Evolutionary conservation across 805 yeast species (phyloP).

Genomic region (Yarrowia sp.): DNA sequence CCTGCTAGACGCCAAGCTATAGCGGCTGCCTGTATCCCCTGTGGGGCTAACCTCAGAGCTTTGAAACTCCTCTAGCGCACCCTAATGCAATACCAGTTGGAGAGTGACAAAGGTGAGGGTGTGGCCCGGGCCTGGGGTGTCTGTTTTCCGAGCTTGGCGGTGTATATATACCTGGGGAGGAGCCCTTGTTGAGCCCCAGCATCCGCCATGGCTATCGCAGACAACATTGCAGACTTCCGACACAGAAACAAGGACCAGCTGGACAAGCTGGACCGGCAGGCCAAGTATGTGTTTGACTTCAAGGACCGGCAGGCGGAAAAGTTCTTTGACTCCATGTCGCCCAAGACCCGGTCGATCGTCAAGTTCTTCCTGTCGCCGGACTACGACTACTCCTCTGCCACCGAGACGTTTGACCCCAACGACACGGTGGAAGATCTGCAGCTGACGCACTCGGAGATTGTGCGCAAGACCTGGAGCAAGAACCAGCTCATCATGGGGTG

Average conservation of each 20-base stretch:
- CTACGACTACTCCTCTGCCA: slow-evolving; percentile 14
- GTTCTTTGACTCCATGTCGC: slow-evolving; percentile 14
- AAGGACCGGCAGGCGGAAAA: slow-evolving; percentile 20
- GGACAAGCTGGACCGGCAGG: slow-evolving; percentile 4
- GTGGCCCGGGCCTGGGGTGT: too few relatives aligned
- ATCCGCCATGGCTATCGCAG: background rate
- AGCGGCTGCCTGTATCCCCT: background rate
- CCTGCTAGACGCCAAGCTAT: background rate
- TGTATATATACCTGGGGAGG: too few relatives aligned
- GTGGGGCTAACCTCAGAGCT: slow-evolving; percentile 3
- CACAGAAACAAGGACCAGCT: background rate
- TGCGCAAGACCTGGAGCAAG: slow-evolving; percentile 9
- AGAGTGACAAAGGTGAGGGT: too few relatives aligned
- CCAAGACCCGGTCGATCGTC: slow-evolving; percentile 13
- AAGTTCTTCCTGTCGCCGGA: slow-evolving; percentile 7
- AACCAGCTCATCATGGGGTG: slow-evolving; percentile 19
- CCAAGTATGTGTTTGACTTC: slow-evolving; percentile 21
- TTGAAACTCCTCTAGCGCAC: background rate
- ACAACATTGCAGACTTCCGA: background rate
- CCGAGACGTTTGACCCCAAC: slow-evolving; percentile 3
- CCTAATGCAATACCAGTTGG: background rate
- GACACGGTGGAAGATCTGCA: slow-evolving; percentile 14
- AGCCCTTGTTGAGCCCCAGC: background rate
- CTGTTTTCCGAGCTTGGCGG: too few relatives aligned
- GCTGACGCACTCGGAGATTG: slow-evolving; percentile 23